phyloP scores from a whole-genome alignment of 73 alveolate genomes.

The Paramecium tetraurelia region DNA sequence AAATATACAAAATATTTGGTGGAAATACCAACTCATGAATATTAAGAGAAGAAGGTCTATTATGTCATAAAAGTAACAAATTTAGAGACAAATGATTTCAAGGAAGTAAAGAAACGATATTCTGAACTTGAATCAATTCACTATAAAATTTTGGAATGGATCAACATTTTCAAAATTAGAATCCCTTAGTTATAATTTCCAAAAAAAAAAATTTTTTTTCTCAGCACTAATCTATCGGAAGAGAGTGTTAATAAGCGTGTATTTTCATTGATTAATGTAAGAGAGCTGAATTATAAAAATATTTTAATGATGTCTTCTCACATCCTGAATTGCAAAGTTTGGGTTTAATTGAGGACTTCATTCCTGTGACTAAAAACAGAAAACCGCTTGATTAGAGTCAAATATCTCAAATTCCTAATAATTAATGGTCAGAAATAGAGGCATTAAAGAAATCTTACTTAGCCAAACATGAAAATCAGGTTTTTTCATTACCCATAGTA shows the following conservation, averaged over 20 bases:
- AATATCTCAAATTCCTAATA: background rate
- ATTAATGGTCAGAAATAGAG: background rate
- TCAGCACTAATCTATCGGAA: background rate
- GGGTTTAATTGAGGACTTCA: background rate
- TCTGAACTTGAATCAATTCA: slow-evolving; percentile 21
- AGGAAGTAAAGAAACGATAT: background rate
- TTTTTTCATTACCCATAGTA: background rate
- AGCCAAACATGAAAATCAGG: background rate
- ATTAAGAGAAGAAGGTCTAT: background rate
- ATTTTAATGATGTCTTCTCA: background rate
- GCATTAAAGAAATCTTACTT: background rate
- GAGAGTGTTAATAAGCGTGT: slow-evolving; percentile 1
- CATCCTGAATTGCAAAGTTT: slow-evolving; percentile 11
- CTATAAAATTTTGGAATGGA: slow-evolving; percentile 12
- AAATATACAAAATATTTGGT: background rate
- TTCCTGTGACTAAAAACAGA: background rate
- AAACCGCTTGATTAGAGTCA: background rate
- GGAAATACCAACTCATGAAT: slow-evolving; percentile 1
- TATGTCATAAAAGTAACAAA: background rate
- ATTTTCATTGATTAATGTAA: background rate
- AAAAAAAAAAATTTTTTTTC: background rate
- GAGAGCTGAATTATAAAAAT: background rate
- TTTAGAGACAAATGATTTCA: background rate
- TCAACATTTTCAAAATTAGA: background rate
- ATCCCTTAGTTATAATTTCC: background rate